phyloP scores from a whole-genome alignment of 495 filamentous ascomycete genomes.

The Xylaria grammica region DNA sequence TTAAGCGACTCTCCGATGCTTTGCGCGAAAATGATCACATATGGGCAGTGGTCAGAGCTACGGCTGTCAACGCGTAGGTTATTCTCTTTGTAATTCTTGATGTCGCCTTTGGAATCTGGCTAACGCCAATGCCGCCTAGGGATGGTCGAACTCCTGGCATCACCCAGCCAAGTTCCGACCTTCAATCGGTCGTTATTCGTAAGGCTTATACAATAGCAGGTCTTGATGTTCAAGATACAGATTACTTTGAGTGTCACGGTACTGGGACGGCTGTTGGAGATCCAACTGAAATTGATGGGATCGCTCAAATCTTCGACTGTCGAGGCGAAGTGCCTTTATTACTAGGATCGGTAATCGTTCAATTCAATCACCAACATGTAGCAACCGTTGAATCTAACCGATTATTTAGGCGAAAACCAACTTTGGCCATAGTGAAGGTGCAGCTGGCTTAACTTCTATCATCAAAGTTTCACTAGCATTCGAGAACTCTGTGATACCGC shows the following conservation, averaged over 20 bases:
- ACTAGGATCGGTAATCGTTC: conserved; percentile 21
- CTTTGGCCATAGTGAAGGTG: conserved; percentile 60
- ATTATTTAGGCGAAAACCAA: conserved; percentile 52
- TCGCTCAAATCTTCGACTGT: conserved; percentile 27
- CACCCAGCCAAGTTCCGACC: conserved; percentile 45
- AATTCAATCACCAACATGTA: not conserved
- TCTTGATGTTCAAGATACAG: conserved; percentile 38
- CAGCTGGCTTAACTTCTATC: conserved; percentile 56
- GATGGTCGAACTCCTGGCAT: conserved; percentile 52
- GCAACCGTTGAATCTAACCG: not conserved
- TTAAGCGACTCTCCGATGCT: conserved; percentile 56
- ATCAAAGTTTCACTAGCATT: conserved; percentile 61
- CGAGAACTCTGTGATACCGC: conserved; percentile 53
- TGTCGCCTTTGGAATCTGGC: not conserved
- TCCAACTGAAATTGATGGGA: conserved; percentile 47
- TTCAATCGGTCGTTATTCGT: conserved; percentile 52
- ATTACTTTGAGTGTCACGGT: conserved; percentile 56
- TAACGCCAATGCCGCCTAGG: conserved; percentile 25
- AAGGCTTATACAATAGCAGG: conserved; percentile 42
- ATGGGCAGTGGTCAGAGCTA: conserved; percentile 52
- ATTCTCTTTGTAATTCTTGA: not conserved
- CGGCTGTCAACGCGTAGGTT: conserved; percentile 45
- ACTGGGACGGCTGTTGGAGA: conserved; percentile 59
- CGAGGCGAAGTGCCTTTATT: not conserved
- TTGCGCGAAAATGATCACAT: conserved; percentile 50